Evolutionary conservation across 768 basidiomycete genomes (phyloP), one percentile per base, ranked within the genome.

Genomic region (Dacryopinax primogenitus): DNA sequence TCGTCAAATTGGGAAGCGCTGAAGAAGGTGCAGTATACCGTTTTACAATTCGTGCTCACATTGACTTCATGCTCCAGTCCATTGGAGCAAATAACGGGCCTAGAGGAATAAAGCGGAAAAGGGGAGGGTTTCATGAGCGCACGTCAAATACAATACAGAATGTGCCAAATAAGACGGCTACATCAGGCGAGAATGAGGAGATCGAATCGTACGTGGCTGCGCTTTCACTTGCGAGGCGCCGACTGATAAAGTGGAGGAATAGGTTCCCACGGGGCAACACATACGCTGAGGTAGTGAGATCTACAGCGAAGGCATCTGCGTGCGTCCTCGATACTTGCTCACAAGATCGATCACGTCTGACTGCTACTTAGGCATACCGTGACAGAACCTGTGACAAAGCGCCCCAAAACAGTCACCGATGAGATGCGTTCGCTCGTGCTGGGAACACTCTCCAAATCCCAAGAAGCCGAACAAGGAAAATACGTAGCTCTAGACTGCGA

Each of bases 401-500:
- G 51, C 9, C 21, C 51, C 15, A 58, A 58, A 18, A 58, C 51
- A 11, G 32, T 30, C 4, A 30, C 18, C 26, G 4, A 11, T 4
- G 51, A 58, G 9, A 58, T 58, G 51, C 51, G 51, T 30, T 26
- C 51, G 4, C 51, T 58, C 26, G 51, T 58, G 23, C 51, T 58
- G 3, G 51, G 51, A 23, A 58, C 51, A 9, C 30, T 58, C 9
- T 15, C 13, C 26, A 58, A 58, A 18, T 58, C 51, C 9, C 51
- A 58, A 58, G 32, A 23, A 4, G 26, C 51, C 3, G 51, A 58
- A 30, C 83, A 84, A 2, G 87, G 87, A 61, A 86, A 82, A 71
- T 88, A 88, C 68, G 76, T 96, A 44, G 85, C 92, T 0, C 77
- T 99, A 32, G 95, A 99, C 75, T 98, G 95, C 70, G 95, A 98